These are phyloP conservation scores for Paramecium octaurelia DNA, from an alignment of 73 alveolate genomes.

Conservation along the genomic window DNA sequence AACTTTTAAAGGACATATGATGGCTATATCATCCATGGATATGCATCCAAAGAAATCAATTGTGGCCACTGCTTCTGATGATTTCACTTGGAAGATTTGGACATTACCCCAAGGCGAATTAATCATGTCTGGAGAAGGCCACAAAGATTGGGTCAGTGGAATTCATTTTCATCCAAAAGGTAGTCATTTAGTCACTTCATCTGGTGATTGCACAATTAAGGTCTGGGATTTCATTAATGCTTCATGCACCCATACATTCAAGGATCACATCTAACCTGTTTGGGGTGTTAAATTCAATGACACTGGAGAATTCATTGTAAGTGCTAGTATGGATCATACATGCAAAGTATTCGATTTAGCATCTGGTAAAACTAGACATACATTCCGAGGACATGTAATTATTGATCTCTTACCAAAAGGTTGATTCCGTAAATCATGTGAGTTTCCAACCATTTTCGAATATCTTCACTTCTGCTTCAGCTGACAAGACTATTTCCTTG, in stretches of 20 bases:
- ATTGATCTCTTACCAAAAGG: background rate
- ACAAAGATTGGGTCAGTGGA: constrained; percentile 99
- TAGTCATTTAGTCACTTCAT: constrained; percentile 86
- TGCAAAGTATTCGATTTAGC: constrained; percentile 93
- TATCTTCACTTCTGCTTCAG: constrained; percentile 96
- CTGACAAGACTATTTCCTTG: constrained; percentile 97
- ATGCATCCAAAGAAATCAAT: constrained; percentile 92
- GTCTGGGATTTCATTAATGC: constrained; percentile 99
- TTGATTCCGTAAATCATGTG: constrained; percentile 97
- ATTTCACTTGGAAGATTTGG: constrained; percentile 96
- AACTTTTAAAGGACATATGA: constrained; percentile 94
- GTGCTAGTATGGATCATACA: constrained; percentile 98
- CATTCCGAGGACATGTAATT: constrained; percentile 96
- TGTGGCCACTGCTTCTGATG: constrained; percentile 98
- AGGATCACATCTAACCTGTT: constrained; percentile 98
- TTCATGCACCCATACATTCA: constrained; percentile 93
- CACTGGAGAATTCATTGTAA: constrained; percentile 87
- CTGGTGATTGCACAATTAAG: constrained; percentile 98
- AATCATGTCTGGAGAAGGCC: constrained; percentile 99
- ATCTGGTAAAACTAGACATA: constrained; percentile 89
- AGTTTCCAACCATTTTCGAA: constrained; percentile 94
- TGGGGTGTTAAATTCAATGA: constrained; percentile 79
- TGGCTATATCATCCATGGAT: constrained; percentile 92
- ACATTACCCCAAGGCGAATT: constrained; percentile 82
- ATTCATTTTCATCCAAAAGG: constrained; percentile 99